Percentiles rank a stretch among this genome's conserved stretches.
Conservation (phyloP, 1,284 basidiomycete species). For the Caloboletus firmus region DNA sequence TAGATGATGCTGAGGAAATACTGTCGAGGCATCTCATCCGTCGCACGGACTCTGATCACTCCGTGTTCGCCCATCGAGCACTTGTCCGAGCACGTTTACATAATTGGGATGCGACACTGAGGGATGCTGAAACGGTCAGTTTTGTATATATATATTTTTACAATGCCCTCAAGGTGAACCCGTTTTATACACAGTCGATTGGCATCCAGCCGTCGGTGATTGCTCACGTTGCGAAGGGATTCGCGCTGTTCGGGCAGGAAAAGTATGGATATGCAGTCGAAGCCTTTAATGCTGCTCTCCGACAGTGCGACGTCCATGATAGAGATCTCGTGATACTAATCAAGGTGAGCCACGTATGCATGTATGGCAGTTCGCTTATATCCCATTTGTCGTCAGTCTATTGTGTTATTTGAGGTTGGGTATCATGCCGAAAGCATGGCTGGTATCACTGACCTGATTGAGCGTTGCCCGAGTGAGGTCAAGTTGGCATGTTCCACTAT, state of each 20-base stretch:
- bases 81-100: slow-evolving; percentile 11
- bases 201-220: slow-evolving; percentile 9
- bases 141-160: neutral
- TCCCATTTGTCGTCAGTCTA: neutral
- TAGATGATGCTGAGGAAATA: slow-evolving; percentile 12
- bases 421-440: slow-evolving; percentile 18
- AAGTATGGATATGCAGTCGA: slow-evolving; percentile 3
- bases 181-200: slow-evolving; percentile 1
- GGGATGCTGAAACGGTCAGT: slow-evolving; percentile 12
- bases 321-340: slow-evolving; percentile 11
- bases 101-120: slow-evolving; percentile 7
- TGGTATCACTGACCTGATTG: slow-evolving; percentile 1
- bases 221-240: slow-evolving; percentile 11
- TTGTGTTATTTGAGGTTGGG: slow-evolving; percentile 8
- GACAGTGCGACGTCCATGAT: slow-evolving; percentile 10
- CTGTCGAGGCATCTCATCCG: slow-evolving; percentile 6
- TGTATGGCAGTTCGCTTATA: neutral
- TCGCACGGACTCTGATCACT: neutral
- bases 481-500: neutral
- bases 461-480: neutral
- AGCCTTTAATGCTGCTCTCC: slow-evolving; percentile 8
- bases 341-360: neutral
- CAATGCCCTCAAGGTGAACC: neutral
- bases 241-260: slow-evolving; percentile 7
- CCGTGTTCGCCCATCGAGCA: slow-evolving; percentile 3